phyloP scores from a whole-genome alignment of 192 early-diverging fungal species.

The Coemansia sp. region DNA sequence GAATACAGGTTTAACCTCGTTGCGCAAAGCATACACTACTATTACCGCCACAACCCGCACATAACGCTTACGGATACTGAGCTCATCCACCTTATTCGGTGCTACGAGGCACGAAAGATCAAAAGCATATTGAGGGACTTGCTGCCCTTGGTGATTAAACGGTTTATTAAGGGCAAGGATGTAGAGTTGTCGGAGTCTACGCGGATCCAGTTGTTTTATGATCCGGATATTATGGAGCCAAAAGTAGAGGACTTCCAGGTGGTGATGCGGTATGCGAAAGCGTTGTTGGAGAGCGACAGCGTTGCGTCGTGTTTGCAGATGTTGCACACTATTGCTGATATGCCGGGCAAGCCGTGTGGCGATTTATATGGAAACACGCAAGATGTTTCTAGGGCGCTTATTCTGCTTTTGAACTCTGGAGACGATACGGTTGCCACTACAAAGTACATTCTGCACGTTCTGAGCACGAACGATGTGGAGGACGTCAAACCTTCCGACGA shows the following conservation, averaged over 20 bases:
- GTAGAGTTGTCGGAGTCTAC: not conserved
- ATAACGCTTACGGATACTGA: slow-evolving; percentile 24
- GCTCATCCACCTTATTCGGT: slow-evolving; percentile 22
- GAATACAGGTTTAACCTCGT: slow-evolving; percentile 31
- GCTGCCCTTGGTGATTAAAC: slow-evolving; percentile 25
- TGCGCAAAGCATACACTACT: slow-evolving; percentile 7
- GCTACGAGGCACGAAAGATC: slow-evolving; percentile 15
- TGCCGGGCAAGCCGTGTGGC: slow-evolving; percentile 21
- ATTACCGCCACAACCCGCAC: slow-evolving; percentile 14
- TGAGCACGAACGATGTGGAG: slow-evolving; percentile 15
- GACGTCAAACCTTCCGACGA: not conserved
- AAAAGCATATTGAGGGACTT: slow-evolving; percentile 21
- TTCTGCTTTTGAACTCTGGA: not conserved
- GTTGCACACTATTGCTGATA: slow-evolving; percentile 16
- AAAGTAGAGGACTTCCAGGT: slow-evolving; percentile 13
- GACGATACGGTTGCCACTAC: not conserved
- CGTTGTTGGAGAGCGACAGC: slow-evolving; percentile 11
- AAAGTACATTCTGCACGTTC: not conserved
- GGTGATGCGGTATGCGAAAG: slow-evolving; percentile 25
- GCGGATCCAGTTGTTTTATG: slow-evolving; percentile 14
- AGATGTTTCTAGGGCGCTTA: slow-evolving; percentile 2
- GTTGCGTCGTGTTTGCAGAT: slow-evolving; percentile 9
- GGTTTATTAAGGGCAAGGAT: slow-evolving; percentile 2
- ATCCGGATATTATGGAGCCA: slow-evolving; percentile 1
- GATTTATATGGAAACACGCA: slow-evolving; percentile 4